These are phyloP conservation scores for Tolypocladium tropicale DNA, from an alignment of 2,329 filamentous ascomycete genomes.

Conservation along the genomic window DNA sequence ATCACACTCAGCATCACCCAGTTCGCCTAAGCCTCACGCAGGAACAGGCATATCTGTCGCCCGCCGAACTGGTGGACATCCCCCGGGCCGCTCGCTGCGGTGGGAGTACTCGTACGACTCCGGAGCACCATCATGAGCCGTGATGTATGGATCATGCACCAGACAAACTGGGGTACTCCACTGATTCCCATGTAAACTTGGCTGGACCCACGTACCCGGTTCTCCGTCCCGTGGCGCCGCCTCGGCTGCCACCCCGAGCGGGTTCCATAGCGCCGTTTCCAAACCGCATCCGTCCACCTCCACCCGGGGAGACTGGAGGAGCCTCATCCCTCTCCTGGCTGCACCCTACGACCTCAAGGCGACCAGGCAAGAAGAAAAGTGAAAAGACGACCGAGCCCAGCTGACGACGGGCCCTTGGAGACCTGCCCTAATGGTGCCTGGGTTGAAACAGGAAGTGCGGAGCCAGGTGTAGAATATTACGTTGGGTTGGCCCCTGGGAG, in stretches of 20 bases:
- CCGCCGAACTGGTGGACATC: background rate
- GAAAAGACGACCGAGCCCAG: background rate
- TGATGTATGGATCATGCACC: background rate
- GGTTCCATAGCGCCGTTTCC: background rate
- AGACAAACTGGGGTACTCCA: background rate
- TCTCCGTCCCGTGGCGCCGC: background rate
- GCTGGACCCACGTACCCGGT: conserved; percentile 5
- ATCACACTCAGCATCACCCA: background rate
- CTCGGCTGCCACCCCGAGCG: background rate
- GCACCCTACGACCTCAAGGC: background rate
- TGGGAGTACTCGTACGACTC: background rate
- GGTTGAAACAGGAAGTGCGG: background rate
- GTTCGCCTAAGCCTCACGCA: background rate
- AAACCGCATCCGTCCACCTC: background rate
- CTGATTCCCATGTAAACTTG: too few relatives aligned
- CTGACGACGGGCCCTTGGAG: background rate
- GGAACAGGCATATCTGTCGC: background rate
- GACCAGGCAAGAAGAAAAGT: background rate
- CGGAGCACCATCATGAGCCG: too few relatives aligned
- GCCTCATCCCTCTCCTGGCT: background rate
- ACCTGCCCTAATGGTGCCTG: background rate
- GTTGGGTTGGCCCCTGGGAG: background rate
- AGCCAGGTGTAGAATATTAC: background rate
- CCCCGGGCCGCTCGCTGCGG: background rate
- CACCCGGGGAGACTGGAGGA: background rate